Percentiles rank a stretch among this genome's conserved stretches.
Conservation (phyloP, 331 rosid species). For the Cucumis variabilis region DNA sequence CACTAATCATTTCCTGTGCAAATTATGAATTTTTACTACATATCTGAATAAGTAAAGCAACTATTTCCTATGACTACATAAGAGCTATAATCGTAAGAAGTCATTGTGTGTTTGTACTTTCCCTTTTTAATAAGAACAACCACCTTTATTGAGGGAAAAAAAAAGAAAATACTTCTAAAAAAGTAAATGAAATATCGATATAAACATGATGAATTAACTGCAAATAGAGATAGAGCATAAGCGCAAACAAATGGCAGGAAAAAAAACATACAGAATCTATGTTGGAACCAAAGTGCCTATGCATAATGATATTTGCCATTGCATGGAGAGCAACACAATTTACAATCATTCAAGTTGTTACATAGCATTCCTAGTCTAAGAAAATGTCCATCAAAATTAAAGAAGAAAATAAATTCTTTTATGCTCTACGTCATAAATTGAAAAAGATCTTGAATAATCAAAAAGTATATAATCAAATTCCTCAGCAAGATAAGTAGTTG, state of each 20-base stretch:
- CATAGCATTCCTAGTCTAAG: too few species aligned
- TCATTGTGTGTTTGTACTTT: too few species aligned
- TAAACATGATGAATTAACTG: neutral
- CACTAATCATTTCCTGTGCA: constrained; percentile 74
- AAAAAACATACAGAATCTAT: constrained; percentile 67
- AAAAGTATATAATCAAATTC: neutral
- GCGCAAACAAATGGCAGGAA: neutral
- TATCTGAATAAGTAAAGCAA: neutral
- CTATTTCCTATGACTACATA: neutral
- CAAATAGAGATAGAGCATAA: neutral
- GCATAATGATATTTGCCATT: constrained; percentile 63
- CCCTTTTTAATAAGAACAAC: neutral
- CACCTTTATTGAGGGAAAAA: neutral
- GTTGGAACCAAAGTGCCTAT: constrained; percentile 60
- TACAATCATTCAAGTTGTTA: too few species aligned
- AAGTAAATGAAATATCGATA: neutral
- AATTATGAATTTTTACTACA: neutral
- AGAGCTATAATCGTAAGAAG: neutral
- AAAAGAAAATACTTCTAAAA: neutral
- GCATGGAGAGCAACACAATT: constrained; percentile 66
- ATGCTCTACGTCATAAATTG: too few species aligned
- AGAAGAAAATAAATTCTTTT: too few species aligned
- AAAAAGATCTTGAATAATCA: neutral
- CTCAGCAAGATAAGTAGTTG: neutral
- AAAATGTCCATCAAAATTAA: too few species aligned